Evolutionary conservation across 257 asterid genomes (phyloP).

Genomic region (Solanum ossicruentum): DNA sequence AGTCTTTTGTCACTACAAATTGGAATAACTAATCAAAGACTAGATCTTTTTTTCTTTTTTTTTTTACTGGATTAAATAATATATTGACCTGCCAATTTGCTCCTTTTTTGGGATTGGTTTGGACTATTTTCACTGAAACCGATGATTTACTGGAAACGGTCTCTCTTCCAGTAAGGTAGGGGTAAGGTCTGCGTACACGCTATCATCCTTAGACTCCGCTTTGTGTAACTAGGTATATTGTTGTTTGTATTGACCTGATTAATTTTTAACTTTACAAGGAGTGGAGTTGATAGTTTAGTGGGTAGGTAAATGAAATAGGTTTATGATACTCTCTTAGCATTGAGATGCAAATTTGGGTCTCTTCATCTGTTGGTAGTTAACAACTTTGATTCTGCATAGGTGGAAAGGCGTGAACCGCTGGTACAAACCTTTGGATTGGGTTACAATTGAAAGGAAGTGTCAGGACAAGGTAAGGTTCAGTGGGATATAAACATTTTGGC

Average conservation of each 20-base stretch:
- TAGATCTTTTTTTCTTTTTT: background rate
- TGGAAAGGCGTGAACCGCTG: slow-evolving; percentile 66
- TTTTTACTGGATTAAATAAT: background rate
- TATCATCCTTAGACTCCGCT: no score
- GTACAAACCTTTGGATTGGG: slow-evolving; percentile 63
- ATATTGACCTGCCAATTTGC: background rate
- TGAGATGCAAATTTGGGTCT: background rate
- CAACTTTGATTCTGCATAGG: slow-evolving; percentile 15
- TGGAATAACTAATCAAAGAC: background rate
- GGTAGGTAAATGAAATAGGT: background rate
- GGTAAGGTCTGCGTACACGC: no score
- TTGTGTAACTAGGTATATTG: no score
- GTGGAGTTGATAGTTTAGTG: background rate
- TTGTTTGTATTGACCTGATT: background rate
- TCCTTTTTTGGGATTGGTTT: background rate
- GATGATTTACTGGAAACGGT: no score
- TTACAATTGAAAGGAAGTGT: slow-evolving; percentile 52
- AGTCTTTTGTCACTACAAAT: background rate
- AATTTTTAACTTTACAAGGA: background rate
- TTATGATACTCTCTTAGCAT: background rate
- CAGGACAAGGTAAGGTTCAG: slow-evolving; percentile 62
- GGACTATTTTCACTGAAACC: no score
- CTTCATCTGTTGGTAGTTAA: background rate
- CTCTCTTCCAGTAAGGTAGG: no score
- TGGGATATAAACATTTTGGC: background rate